Conservation (phyloP, 352 stramenopile species). For the Phytophthora pistaciae region DNA sequence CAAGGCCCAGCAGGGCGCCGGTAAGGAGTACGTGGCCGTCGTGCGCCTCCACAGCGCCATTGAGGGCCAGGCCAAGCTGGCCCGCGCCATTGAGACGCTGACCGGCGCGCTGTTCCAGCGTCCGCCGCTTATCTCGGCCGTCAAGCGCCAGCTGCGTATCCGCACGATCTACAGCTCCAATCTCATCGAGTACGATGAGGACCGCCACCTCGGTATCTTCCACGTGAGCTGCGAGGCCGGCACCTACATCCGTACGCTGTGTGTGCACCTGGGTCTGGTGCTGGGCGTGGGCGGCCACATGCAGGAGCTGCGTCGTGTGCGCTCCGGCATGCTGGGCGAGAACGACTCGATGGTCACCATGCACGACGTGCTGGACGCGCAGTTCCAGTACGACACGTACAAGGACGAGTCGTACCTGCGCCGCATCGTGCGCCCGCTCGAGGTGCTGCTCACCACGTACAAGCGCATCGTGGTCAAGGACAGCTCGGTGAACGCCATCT, state of each 20-base stretch:
- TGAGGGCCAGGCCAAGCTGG: slow-evolving; percentile 92
- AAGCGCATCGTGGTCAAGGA: slow-evolving; percentile 99
- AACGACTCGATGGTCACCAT: slow-evolving; percentile 99
- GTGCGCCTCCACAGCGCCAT: slow-evolving; percentile 98
- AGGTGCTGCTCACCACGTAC: slow-evolving; percentile 98
- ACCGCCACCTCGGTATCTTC: slow-evolving; percentile 98
- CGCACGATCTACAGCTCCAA: slow-evolving; percentile 99
- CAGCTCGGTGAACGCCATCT: slow-evolving; percentile 99
- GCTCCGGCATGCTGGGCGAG: slow-evolving; percentile 97
- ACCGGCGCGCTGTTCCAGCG: slow-evolving; percentile 99
- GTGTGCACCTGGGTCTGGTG: slow-evolving; percentile 99
- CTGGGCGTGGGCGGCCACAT: slow-evolving; percentile 99
- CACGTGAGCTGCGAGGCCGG: slow-evolving; percentile 98
- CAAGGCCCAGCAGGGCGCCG: slow-evolving; percentile 94
- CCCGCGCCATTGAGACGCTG: slow-evolving; percentile 98
- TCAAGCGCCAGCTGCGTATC: slow-evolving; percentile 99
- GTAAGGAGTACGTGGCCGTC: slow-evolving; percentile 99
- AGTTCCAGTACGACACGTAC: slow-evolving; percentile 99
- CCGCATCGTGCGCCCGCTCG: slow-evolving; percentile 98
- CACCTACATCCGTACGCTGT: slow-evolving; percentile 99
- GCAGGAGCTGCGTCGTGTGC: slow-evolving; percentile 98
- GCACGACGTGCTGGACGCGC: slow-evolving; percentile 99
- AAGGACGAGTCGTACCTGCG: slow-evolving; percentile 99
- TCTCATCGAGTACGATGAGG: slow-evolving; percentile 98
- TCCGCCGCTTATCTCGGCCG: slow-evolving; percentile 99